Base-by-base conservation (phyloP, 2,329 filamentous ascomycete genomes). In the Pseudonectria foliicola region DNA sequence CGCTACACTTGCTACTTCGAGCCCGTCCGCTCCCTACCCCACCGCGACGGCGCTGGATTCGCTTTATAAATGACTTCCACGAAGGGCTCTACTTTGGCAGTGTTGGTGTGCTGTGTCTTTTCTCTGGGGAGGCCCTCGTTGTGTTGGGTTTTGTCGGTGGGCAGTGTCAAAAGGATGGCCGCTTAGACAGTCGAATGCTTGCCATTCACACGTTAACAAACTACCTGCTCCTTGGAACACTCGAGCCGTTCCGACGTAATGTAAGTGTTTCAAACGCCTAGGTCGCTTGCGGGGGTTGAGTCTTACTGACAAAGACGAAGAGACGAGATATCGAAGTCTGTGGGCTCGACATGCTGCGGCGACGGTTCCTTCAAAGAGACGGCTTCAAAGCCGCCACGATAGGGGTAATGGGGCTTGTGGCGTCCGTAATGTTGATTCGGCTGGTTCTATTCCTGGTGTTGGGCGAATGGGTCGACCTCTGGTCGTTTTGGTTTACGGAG, bases 181-280 rank as follows among this genome's bases (percentile, higher is more conserved):
- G 12, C n/a, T 12, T 31, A 3, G 16, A 13, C 30, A n/a, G 33
- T 18, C 30, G 31, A 23, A 34, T 27, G 36, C 13, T 32, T 18
- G 39, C 39, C 25, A 35, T 29, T 3, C 48, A 44, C 14, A 30
- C 44, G 18, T 14, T 53, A n/a, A 29, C 37, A 8, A 40, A 36
- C 29, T 53, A 48, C 32, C 33, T 42, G 12, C 24, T 43, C 4
- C 30, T 54, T 11, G 51, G 50, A 13, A 47, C 39, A 7, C 8
- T 50, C 16, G 51, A 54, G 33, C 44, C 51, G 5, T 13, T 52
- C 2, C 44, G 49, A 21, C 35, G 23, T 13, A 18, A 42, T 33
- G 51, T 54, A 29, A 37, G 50, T 39, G 13, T 8, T 18, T 3
- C 24, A 11, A 4, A n/a, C n/a, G n/a, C n/a, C n/a, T n/a, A n/a